Evolutionary conservation across 306 rosid genomes (phyloP), one percentile per base, ranked within the genome.

Genomic region (Parietaria judaica): DNA sequence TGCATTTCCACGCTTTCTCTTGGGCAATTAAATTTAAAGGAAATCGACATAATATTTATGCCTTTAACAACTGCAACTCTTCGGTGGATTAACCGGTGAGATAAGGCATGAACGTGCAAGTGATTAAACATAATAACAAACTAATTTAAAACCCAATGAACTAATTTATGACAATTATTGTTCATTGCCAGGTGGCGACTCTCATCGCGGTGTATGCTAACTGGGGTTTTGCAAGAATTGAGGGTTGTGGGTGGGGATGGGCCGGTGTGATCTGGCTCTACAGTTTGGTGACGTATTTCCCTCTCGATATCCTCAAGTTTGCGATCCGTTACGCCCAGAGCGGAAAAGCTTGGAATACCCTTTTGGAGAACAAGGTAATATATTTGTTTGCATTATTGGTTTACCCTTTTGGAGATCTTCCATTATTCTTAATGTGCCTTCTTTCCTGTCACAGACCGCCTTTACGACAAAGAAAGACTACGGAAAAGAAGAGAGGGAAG

Each of bases 401-500:
- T 39, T 10, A 54, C 15, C 31, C 31, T 23, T 23, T 23, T 23
- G 31, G 31, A 23, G 31, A 35, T 37, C 34, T 11, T 43, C 12
- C 54, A n/a, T 43, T 43, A 16, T 66, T 57, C 34, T 48, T 10
- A 8, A 17, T 58, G 37, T 66, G 38, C 38, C 63, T 67, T 67
- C 45, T 59, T 59, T 58, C 15, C 52, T 54, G 54, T 71, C 54
- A 74, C 77, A 94, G 99, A 94, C 99, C 70, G 99, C 99, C 58
- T 94, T 94, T 66, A 94, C 99, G 5, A 86, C 99, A 64, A 94
- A 94, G 95, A 88, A 94, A 78, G 90, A 94, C 72, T 94, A 94
- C 4, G 99, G 99, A 0, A 94, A 94, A 82, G 97, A 86, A 83
- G 99, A 94, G 80, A 86, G 99, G 61, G 97, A 94, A 76, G 99